Evolutionary conservation across 2,329 filamentous ascomycete genomes (phyloP), one percentile per base, ranked within the genome.

Genomic region (Pestalotiopsis sp.): DNA sequence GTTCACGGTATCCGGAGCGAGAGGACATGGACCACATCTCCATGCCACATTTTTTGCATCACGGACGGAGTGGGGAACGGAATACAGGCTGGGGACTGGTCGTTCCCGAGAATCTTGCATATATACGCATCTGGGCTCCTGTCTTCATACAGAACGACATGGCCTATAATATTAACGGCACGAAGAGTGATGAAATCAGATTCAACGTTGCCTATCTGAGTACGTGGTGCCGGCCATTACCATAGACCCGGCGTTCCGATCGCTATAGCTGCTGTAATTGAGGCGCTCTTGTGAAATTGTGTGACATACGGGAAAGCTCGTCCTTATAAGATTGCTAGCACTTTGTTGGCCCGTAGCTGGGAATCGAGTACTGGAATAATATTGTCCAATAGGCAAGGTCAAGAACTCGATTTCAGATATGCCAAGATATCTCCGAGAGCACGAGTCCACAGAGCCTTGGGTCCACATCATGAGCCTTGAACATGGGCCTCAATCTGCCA

Each of bases 31-130:
- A 56, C 52, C 49, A 1, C 64, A 45, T n/a, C 27, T 14, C 38
- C 62, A 38, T 49, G 39, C 38, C 27, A 64, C 60, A 63, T 59
- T 45, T 45, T 31, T n/a, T 66, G 64, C 64, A 66, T 66, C 64
- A 60, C 58, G 52, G 58, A 60, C 52, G 45, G 63, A 56, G 45
- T 65, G 20, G 41, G 63, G 39, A 49, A 27, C 23, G 45, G 63
- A 45, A 49, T 56, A 45, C 63, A 49, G 63, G 49, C 20, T 56
- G 41, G 41, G 25, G 63, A n/a, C 31, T 58, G n/a, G 27, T 66
- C 64, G 23, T 36, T 60, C 49, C 64, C 27, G 31, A 45, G 36
- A 56, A 52, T 45, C 64, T 60, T 66, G 64, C 64, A 66, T 66
- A 66, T 60, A 66, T 45, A 66, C 38, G 58, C 56, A 41, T 39